These are phyloP conservation scores for Xenoacremonium recifei DNA, from an alignment of 2,329 filamentous ascomycete species.

Conservation along the genomic window DNA sequence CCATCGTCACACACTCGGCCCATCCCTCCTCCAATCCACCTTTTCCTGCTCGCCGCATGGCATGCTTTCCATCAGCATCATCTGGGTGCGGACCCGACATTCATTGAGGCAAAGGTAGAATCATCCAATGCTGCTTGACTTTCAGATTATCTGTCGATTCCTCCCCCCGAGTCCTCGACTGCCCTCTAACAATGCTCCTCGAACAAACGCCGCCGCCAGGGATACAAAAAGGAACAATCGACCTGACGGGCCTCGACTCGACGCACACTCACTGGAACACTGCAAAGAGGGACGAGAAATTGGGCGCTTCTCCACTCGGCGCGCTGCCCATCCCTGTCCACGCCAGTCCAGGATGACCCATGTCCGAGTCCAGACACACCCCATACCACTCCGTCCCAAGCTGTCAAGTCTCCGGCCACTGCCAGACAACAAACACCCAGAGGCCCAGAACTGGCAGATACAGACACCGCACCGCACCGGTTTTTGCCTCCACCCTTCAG, in stretches of 20 bases:
- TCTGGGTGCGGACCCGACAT: background rate
- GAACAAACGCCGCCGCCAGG: no score
- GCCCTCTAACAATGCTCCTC: no score
- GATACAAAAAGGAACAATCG: no score
- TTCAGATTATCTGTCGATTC: no score
- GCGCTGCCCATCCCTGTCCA: constrained; percentile 15
- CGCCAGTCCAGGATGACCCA: constrained; percentile 25
- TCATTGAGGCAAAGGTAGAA: background rate
- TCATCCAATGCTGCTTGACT: no score
- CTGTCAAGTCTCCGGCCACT: constrained; percentile 2
- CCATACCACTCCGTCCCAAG: constrained; percentile 3
- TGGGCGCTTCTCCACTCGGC: constrained; percentile 1
- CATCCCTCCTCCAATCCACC: background rate
- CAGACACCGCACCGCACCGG: background rate
- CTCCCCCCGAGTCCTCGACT: no score
- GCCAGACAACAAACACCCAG: constrained; percentile 6
- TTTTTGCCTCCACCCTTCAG: background rate
- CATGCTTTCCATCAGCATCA: background rate
- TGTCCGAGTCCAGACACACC: constrained; percentile 24
- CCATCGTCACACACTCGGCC: background rate
- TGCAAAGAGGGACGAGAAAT: background rate
- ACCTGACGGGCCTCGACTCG: constrained; percentile 5
- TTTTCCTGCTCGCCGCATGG: constrained; percentile 11
- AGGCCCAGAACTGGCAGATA: background rate
- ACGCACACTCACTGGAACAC: no score